phyloP scores from a whole-genome alignment of 129 eudicot species.

The Apium graveolens region DNA sequence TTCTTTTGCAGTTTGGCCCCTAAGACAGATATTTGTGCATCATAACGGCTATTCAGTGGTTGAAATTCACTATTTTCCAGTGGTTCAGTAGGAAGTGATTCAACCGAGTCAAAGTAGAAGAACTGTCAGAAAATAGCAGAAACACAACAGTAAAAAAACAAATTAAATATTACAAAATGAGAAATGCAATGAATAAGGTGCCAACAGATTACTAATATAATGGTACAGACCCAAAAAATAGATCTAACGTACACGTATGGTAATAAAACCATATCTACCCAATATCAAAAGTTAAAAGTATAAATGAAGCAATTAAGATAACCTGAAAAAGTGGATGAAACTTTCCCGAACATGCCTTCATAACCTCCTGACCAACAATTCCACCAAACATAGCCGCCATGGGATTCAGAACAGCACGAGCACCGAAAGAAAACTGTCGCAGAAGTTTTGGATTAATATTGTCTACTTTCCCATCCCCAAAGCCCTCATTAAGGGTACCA shows the following conservation, averaged over 20 bases:
- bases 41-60: slow-evolving; percentile 73
- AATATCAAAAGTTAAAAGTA: background rate
- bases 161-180: background rate
- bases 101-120: slow-evolving; percentile 81
- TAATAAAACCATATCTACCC: background rate
- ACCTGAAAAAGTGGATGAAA: slow-evolving; percentile 95
- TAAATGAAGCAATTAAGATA: background rate
- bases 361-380: slow-evolving; percentile 87
- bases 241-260: too few species aligned
- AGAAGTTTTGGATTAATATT: slow-evolving; percentile 67
- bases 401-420: slow-evolving; percentile 88
- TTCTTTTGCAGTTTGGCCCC: slow-evolving; percentile 79
- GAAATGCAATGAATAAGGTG: too few species aligned
- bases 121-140: slow-evolving; percentile 27
- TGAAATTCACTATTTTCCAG: slow-evolving; percentile 34
- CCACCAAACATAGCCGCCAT: slow-evolving; percentile 99
- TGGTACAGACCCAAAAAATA: background rate
- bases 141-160: background rate
- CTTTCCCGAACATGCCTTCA: slow-evolving; percentile 97
- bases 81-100: slow-evolving; percentile 77
- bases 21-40: slow-evolving; percentile 87
- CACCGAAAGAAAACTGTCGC: slow-evolving; percentile 72
- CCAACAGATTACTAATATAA: background rate
- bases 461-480: slow-evolving; percentile 49
- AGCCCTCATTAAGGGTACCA: slow-evolving; percentile 39